Conservation (phyloP, 106 monocot species). For the Narthecium ossifragum region DNA sequence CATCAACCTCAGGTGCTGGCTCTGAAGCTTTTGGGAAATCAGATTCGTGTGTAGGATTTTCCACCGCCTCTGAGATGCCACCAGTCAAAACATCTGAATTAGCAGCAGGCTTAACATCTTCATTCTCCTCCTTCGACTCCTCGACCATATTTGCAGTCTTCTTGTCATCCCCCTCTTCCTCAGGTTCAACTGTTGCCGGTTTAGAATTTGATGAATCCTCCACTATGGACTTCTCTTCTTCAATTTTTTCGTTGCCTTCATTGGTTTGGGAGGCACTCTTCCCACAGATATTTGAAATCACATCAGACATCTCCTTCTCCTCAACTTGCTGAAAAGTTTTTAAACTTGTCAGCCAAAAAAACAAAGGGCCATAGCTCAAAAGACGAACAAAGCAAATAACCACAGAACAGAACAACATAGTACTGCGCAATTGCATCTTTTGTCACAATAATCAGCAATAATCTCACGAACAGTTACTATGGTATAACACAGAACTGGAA, state of each 20-base stretch:
- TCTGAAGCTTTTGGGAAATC: background rate
- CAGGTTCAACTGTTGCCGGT: constrained; percentile 7
- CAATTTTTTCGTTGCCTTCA: background rate
- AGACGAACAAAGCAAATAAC: too few species aligned
- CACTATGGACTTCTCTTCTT: constrained; percentile 2
- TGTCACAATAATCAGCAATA: too few species aligned
- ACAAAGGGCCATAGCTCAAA: too few species aligned
- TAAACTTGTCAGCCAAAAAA: too few species aligned
- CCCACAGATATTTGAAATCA: constrained; percentile 3
- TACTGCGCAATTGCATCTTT: too few species aligned
- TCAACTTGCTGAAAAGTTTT: constrained; percentile 11
- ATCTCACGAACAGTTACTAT: too few species aligned
- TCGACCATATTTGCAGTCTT: constrained; percentile 5
- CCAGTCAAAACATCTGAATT: background rate
- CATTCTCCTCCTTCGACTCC: constrained; percentile 2
- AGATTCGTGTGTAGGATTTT: background rate
- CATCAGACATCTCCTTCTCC: constrained; percentile 3
- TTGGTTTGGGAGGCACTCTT: background rate
- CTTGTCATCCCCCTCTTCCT: constrained; percentile 7
- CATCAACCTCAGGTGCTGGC: background rate
- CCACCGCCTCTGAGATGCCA: background rate
- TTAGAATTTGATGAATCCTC: constrained; percentile 1
- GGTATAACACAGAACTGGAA: too few species aligned
- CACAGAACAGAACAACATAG: too few species aligned
- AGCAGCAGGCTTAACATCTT: background rate